A percentile compares a stretch with the other conserved stretches of the same genome.
These are phyloP conservation scores for Vaccinium myrtillus DNA, from an alignment of 148 eudicot species.

Conservation along the genomic window DNA sequence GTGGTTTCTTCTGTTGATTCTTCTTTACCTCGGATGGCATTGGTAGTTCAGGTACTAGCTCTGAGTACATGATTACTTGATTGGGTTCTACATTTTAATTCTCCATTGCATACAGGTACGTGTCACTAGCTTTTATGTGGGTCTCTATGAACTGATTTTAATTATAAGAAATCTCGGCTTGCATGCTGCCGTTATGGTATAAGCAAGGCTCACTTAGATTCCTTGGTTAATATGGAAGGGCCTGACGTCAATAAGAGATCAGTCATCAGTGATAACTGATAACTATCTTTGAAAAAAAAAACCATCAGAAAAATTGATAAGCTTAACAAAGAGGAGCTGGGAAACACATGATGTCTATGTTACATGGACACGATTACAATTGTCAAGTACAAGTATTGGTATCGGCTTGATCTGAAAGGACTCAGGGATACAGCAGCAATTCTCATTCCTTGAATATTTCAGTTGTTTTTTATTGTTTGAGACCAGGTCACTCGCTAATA, in stretches of 20 bases:
- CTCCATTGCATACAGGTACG: not conserved
- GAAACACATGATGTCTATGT: not conserved
- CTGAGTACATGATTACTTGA: constrained; percentile 6
- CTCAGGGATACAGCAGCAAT: not conserved
- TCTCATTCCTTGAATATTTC: not conserved
- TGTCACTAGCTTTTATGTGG: not conserved
- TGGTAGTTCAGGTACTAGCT: constrained; percentile 69
- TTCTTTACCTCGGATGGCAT: constrained; percentile 64
- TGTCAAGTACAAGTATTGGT: not conserved
- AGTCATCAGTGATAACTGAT: not conserved
- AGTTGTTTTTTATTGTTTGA: not conserved
- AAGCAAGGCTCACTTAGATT: constrained; percentile 1
- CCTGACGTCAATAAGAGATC: not conserved
- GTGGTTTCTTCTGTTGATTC: constrained; percentile 50
- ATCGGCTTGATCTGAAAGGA: not conserved
- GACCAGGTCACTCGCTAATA: not conserved
- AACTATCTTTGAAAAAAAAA: not conserved
- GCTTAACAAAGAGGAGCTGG: not conserved
- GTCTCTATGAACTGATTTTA: not conserved
- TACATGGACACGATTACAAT: not conserved
- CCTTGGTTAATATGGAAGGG: not conserved
- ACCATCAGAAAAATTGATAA: not conserved
- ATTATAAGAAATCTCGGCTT: not conserved
- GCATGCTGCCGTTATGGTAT: not conserved
- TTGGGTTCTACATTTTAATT: not conserved